Percentiles rank a stretch among this genome's conserved stretches.
phyloP scores from a whole-genome alignment of 306 rosid species.

The Citrullus mucosospermus region DNA sequence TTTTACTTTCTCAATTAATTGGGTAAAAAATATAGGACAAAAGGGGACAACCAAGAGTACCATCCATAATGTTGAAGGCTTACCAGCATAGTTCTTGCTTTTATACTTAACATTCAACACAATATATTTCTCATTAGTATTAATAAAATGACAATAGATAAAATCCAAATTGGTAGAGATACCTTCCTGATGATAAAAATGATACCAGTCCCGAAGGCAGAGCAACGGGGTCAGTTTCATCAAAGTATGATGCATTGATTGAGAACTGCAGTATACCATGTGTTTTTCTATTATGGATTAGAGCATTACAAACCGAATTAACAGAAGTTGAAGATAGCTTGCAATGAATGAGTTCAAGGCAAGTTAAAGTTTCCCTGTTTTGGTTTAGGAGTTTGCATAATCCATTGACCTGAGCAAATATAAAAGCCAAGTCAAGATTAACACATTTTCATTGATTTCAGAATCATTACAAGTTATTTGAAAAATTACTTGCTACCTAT shows the following conservation, averaged over 20 bases:
- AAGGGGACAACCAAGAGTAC: not conserved
- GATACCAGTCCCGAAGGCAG: slow-evolving; percentile 55
- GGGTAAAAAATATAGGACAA: not conserved
- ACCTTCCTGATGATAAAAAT: slow-evolving; percentile 82
- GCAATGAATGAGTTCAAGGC: slow-evolving; percentile 73
- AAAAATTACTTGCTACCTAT: not conserved
- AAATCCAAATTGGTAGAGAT: not conserved
- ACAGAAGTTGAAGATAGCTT: slow-evolving; percentile 39
- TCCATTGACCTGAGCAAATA: slow-evolving; percentile 50
- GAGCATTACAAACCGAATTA: slow-evolving; percentile 42
- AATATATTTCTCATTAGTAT: not conserved
- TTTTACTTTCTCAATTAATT: not conserved
- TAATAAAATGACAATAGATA: not conserved
- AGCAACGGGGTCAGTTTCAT: slow-evolving; percentile 25
- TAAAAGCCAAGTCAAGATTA: not conserved
- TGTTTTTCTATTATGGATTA: slow-evolving; percentile 29
- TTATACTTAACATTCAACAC: not conserved
- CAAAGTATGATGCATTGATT: slow-evolving; percentile 36
- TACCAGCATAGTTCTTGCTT: not conserved
- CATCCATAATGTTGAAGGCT: not conserved
- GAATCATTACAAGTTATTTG: not conserved
- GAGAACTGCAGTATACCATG: slow-evolving; percentile 64
- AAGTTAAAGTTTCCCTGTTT: slow-evolving; percentile 51
- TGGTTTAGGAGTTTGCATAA: slow-evolving; percentile 66
- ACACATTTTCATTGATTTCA: not conserved